Conservation (phyloP, 169 alveolate species). For the Toxoplasma gondii region DNA sequence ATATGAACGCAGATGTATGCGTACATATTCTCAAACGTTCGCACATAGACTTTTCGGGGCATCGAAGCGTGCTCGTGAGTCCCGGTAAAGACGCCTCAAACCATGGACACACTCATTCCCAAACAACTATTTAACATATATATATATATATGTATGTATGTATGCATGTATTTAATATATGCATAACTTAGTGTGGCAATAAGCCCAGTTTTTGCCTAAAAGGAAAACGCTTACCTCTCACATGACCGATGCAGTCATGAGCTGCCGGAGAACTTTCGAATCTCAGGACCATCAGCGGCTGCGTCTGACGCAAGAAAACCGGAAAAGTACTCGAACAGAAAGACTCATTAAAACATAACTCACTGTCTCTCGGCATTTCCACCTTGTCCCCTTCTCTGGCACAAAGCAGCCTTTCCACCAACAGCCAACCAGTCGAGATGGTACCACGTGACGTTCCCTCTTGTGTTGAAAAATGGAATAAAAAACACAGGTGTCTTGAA, state of each 20-base stretch:
- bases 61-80: no score
- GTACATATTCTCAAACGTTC: neutral
- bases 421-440: neutral
- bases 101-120: no score
- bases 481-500: no score
- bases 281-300: conserved; percentile 64
- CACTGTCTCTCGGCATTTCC: neutral
- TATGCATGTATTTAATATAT: neutral
- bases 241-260: conserved; percentile 61
- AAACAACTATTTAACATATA: neutral
- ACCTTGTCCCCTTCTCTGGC: neutral
- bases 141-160: neutral
- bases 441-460: neutral
- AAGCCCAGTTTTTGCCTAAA: neutral
- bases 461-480: no score
- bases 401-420: neutral
- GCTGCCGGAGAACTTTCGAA: conserved; percentile 58
- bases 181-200: neutral
- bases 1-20: neutral
- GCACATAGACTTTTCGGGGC: no score
- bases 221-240: conserved; percentile 25
- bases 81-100: no score
- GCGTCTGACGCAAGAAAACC: conserved; percentile 42
- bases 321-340: neutral
- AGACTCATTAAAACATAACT: neutral